phyloP scores from a whole-genome alignment of 208 protist species.

The Leishmania mexicana region DNA sequence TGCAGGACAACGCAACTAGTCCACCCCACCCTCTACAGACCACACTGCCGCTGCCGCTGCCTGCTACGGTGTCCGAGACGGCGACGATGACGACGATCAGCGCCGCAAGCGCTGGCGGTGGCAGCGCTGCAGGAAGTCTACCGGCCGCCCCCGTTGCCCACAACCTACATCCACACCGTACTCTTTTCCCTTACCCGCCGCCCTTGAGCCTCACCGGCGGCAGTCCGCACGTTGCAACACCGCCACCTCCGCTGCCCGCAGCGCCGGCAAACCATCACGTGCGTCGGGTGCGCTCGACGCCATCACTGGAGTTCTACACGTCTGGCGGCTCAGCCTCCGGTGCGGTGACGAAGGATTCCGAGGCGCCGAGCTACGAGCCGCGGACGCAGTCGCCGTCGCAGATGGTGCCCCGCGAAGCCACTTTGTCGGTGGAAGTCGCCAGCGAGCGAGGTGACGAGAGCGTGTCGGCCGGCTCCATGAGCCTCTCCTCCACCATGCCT shows the following conservation, averaged over 20 bases:
- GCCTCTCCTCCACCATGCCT: conserved; percentile 29
- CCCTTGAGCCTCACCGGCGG: background rate
- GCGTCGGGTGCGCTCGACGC: conserved; percentile 2
- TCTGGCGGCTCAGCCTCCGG: background rate
- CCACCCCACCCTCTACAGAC: background rate
- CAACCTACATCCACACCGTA: background rate
- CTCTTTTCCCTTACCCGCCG: conserved; percentile 12
- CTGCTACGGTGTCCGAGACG: background rate
- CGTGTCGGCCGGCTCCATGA: background rate
- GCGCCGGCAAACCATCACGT: conserved; percentile 23
- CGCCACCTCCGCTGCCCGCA: conserved; percentile 19
- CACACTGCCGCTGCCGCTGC: background rate
- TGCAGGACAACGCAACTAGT: background rate
- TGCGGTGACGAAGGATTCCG: background rate
- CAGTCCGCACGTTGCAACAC: background rate
- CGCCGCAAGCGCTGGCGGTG: background rate
- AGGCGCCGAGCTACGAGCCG: background rate
- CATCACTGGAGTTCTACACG: conserved; percentile 5
- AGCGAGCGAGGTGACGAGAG: background rate
- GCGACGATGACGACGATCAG: background rate
- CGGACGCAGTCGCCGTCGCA: background rate
- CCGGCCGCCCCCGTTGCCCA: background rate
- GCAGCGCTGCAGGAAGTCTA: background rate
- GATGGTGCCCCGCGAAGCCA: background rate
- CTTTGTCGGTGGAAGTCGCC: background rate